A percentile compares a stretch with the other conserved stretches of the same genome.
phyloP scores from a whole-genome alignment of 768 basidiomycete genomes.

The button mushroom (Agaricus bisporus) region DNA sequence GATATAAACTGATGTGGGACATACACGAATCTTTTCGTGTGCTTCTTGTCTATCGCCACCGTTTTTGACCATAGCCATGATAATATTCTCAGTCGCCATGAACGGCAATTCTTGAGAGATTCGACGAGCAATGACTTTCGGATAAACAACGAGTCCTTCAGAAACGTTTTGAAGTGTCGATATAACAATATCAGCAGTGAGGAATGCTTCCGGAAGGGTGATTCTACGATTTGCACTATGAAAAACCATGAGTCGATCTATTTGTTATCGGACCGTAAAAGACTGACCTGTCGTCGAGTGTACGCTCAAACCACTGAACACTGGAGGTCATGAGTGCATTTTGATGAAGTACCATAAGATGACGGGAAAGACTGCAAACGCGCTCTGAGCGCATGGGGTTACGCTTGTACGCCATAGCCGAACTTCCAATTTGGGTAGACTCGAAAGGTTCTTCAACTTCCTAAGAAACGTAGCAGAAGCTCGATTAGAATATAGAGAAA shows the following conservation, averaged over 20 bases:
- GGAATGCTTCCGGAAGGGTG: conserved; percentile 93
- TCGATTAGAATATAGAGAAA: neutral
- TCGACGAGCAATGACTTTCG: conserved; percentile 87
- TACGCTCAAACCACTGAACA: conserved; percentile 98
- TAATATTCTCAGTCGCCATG: conserved; percentile 99
- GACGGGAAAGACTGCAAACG: conserved; percentile 92
- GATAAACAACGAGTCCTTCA: conserved; percentile 99
- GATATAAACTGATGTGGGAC: conserved; percentile 16
- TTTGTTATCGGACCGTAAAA: neutral
- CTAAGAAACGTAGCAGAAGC: conserved; percentile 24
- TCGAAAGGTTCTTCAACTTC: conserved; percentile 99
- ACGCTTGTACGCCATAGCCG: conserved; percentile 98
- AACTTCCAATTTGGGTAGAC: conserved; percentile 95
- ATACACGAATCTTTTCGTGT: conserved; percentile 89
- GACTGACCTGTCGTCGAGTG: conserved; percentile 84
- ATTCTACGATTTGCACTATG: conserved; percentile 91
- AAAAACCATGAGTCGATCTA: neutral
- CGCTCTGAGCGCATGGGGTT: conserved; percentile 99
- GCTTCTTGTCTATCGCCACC: conserved; percentile 96
- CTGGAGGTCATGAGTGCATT: conserved; percentile 93
- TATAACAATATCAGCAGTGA: conserved; percentile 94
- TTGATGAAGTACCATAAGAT: conserved; percentile 93
- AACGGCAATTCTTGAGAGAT: conserved; percentile 95
- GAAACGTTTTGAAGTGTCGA: conserved; percentile 95
- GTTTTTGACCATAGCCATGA: conserved; percentile 96